Base-by-base conservation (phyloP, 2,329 filamentous ascomycete genomes). In the Hypoxylon sp. region DNA sequence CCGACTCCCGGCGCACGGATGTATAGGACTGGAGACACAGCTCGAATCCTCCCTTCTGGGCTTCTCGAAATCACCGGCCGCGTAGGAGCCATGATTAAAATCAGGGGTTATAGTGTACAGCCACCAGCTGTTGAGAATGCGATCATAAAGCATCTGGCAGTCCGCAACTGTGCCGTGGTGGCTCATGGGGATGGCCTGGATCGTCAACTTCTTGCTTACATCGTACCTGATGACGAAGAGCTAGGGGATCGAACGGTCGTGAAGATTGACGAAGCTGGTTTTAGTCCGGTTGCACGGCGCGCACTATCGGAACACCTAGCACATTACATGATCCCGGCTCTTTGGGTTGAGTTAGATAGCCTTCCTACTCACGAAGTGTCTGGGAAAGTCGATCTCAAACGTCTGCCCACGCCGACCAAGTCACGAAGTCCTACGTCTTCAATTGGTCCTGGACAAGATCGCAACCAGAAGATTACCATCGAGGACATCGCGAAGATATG, bases 321-420 rank as follows among this genome's bases (percentile, higher is more conserved):
- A 1, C 91, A 92, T 67, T 95, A 95, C 78, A 94, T 95, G 92
- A 90, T 95, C 57, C 92, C 92, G 0, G 84, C 90, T 0, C 78
- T 94, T 2, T 95, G 92, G 92, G 88, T 94, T 37, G 87, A 91
- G 73, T 78, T 94, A 30, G 85, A 90, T 2, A 84, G 86, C 65
- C 79, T 95, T 4, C 92, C 92, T 0, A 94, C 91, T 0, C 89
- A 93, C 71, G 88, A 87, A 52, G 92, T 95, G 1, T 94, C 91
- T 12, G 92, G 92, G 19, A 95, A 95, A 79, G 88, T 89, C 19
- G 90, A 95, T 71, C 82, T 91, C 60, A 92, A 92, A 76, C 83
- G 85, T 11, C 83, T 95, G 12, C 92, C 92, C 27, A 81, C 87
- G 0, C 91, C 91, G 0, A 85, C 84, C 1, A 84, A 81, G 2